Evolutionary conservation across 2,329 filamentous ascomycete species (phyloP), one percentile per base, ranked within the genome.

Genomic region (Aspergillus transmontanensis): DNA sequence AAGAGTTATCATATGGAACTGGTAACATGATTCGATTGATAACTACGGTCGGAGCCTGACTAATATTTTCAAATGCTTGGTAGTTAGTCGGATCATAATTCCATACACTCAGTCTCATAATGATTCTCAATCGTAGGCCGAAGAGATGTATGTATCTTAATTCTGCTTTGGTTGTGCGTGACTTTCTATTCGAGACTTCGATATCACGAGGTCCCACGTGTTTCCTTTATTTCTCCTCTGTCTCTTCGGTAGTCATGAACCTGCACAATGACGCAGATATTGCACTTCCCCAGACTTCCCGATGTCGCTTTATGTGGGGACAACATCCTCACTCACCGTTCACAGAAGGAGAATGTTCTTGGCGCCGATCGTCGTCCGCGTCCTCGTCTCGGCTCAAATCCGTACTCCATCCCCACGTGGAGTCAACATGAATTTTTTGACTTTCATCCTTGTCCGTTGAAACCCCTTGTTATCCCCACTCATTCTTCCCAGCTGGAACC

Each of bases 241-340:
- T 23, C 3, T 28, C 3, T 19, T 32, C 16, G 19, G 34, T 16
- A 36, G 34, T 12, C 34, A 36, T 36, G 16, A 36, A 36, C 34
- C 32, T 55, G 32, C 23, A 55, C 32, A 55, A 55, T 55, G 32
- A 36, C 51, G 51, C 51, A 54, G 30, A n/a, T 28, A 53, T 53
- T 14, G 28, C 21, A 9, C 51, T 41, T 55, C 51, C 51, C 51
- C 51, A 55, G 51, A 51, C 48, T 51, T 32, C 28, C 48, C 28
- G 28, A 11, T 32, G 48, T 39, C n/a, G 30, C 51, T 39, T n/a
- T 36, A 55, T 55, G 51, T 55, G 51, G 51, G 51, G 51, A 28
- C 48, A 36, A 21, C n/a, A 23, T 39, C 30, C 36, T 55, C 16
- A 11, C 50, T 53, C 51, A 28, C 32, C 50, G 51, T 54, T 54